Conservation (phyloP, 1,284 basidiomycete species). For the Puccinia novopanici region DNA sequence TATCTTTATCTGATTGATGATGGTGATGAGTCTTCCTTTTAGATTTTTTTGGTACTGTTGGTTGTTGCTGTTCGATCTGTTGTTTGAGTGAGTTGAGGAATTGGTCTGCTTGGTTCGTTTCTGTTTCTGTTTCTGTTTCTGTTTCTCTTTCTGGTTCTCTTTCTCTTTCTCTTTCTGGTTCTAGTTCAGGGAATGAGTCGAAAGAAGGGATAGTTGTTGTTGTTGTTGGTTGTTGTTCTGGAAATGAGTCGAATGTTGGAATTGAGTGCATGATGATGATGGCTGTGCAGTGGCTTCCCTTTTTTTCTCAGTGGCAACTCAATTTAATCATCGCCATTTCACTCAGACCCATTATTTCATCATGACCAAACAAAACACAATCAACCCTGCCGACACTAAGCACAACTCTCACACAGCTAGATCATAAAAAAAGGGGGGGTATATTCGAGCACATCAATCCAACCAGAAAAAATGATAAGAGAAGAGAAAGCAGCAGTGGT, state of each 20-base stretch:
- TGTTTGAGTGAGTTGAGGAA: slow-evolving; percentile 26
- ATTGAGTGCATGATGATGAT: too few species aligned
- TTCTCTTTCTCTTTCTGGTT: background rate
- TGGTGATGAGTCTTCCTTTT: background rate
- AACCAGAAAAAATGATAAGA: too few species aligned
- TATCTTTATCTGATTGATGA: background rate
- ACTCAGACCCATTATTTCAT: too few species aligned
- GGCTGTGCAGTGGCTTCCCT: too few species aligned
- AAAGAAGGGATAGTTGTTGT: background rate
- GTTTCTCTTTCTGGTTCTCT: background rate
- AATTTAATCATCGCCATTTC: too few species aligned
- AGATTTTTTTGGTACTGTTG: background rate
- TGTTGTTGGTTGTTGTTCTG: too few species aligned
- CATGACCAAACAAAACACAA: too few species aligned
- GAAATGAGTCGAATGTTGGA: too few species aligned
- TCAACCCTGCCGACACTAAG: too few species aligned
- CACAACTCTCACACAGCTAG: too few species aligned
- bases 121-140: background rate
- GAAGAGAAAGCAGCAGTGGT: too few species aligned
- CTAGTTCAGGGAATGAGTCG: background rate
- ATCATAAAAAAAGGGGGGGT: background rate
- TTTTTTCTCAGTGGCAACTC: too few species aligned
- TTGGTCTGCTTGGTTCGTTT: background rate
- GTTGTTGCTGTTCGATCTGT: background rate
- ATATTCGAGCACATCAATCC: background rate